These are phyloP conservation scores for Penicillium glabrum DNA, from an alignment of 2,329 filamentous ascomycete species.

Conservation along the genomic window DNA sequence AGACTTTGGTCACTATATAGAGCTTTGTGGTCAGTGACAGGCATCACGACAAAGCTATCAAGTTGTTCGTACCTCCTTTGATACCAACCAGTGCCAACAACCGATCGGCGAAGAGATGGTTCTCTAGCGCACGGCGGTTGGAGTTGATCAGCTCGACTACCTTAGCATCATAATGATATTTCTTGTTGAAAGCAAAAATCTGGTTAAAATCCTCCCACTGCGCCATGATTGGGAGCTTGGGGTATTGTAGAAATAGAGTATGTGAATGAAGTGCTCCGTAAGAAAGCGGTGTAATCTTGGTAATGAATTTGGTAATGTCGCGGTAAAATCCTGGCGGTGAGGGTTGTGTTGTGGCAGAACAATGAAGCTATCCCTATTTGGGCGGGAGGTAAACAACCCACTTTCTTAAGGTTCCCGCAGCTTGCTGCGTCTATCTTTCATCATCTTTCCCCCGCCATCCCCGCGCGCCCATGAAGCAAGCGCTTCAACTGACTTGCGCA, in stretches of 20 bases:
- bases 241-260: background rate
- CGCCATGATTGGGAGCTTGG: constrained; percentile 30
- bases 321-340: constrained; percentile 26
- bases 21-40: constrained; percentile 9
- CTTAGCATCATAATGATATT: constrained; percentile 63
- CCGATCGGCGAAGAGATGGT: constrained; percentile 76
- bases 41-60: constrained; percentile 2
- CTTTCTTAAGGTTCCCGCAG: constrained; percentile 23
- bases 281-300: constrained; percentile 3
- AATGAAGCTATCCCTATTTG: constrained; percentile 32
- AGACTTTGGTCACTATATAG: constrained; percentile 58
- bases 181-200: constrained; percentile 63
- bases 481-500: constrained; percentile 16
- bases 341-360: constrained; percentile 35
- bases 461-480: constrained; percentile 30
- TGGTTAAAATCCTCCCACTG: constrained; percentile 64
- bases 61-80: constrained; percentile 57
- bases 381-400: constrained; percentile 42
- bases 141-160: constrained; percentile 63
- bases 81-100: constrained; percentile 70
- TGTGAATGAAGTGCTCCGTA: constrained; percentile 13
- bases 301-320: constrained; percentile 21
- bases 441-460: constrained; percentile 11
- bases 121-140: constrained; percentile 66
- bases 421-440: constrained; percentile 9